Evolutionary conservation across 2,329 filamentous ascomycete genomes (phyloP), one percentile per base, ranked within the genome.

Genomic region (Fusarium goolgardi): DNA sequence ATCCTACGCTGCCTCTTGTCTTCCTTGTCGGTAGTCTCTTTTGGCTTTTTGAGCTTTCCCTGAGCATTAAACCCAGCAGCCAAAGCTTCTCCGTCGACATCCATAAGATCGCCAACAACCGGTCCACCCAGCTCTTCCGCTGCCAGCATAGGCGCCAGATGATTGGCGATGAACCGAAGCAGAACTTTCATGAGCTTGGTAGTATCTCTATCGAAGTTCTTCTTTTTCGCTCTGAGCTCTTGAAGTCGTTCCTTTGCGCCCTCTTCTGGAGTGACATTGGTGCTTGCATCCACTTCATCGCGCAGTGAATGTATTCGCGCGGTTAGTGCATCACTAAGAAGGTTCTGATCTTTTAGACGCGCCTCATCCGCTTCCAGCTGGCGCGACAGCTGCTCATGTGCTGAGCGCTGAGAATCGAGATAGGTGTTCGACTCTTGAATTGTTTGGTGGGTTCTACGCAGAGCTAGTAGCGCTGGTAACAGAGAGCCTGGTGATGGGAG

Each of bases 61-160:
- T 88, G 85, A 0, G 85, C 78, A 68, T 82, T 89, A 75, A 90
- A 90, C 2, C 87, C 88, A 11, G 83, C 85, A 7, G 82, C 84
- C 8, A 90, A 78, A 66, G 85, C 86, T 44, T 90, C 85, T 11
- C 85, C 71, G 81, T 89, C 79, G 23, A 91, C 73, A 76, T 91
- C 88, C 74, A 91, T 83, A 71, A 90, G 82, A 69, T 93, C 90
- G 5, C 93, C 92, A 1, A 94, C 92, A 13, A 94, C 90, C 0
- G 93, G 93, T 0, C 93, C 93, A 10, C 93, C 93, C 2, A 94
- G 83, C 73, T 94, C 91, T 79, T 96, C 93, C 1, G 92, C 91
- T 9, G 92, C 93, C 43, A 97, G 82, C 88, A 95, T 91, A 5
- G 86, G 80, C 2, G 91, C 91, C 2, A 97, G 83, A 40, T 88